A percentile compares a stretch with the other conserved stretches of the same genome.
Conservation (phyloP, 768 basidiomycete species). For the Auricularia cornea region DNA sequence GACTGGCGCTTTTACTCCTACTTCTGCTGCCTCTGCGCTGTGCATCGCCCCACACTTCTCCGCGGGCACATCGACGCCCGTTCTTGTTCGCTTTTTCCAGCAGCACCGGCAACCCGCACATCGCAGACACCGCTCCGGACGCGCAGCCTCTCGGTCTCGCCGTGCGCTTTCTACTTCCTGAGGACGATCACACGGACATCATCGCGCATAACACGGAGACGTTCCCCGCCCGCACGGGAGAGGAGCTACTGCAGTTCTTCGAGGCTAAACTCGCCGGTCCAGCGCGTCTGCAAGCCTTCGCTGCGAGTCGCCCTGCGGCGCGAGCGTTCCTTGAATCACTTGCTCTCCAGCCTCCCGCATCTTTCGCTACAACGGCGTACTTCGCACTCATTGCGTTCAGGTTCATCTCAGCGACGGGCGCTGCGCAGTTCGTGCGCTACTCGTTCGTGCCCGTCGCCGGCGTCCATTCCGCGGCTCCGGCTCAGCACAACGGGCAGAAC, state of each 20-base stretch:
- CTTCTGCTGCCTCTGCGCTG: constrained; percentile 3
- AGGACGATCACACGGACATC: constrained; percentile 13
- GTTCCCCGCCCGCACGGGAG: constrained; percentile 13
- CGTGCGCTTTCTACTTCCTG: constrained; percentile 9
- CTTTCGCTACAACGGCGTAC: constrained; percentile 7
- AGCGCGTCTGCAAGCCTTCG: neutral
- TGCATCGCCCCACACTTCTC: constrained; percentile 9
- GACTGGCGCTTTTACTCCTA: constrained; percentile 9
- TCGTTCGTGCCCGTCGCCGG: constrained; percentile 3
- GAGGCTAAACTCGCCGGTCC: constrained; percentile 2
- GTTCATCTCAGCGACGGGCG: constrained; percentile 8
- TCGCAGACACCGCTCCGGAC: constrained; percentile 14
- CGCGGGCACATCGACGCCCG: neutral
- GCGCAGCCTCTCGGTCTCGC: constrained; percentile 13
- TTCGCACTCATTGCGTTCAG: constrained; percentile 13
- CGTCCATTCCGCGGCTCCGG: neutral
- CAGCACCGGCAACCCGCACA: constrained; percentile 10
- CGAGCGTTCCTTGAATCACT: too few species aligned
- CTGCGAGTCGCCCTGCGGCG: constrained; percentile 8
- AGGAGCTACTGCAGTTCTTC: constrained; percentile 11
- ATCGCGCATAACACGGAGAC: constrained; percentile 11
- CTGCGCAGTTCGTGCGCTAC: constrained; percentile 9
- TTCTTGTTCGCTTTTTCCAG: constrained; percentile 11
- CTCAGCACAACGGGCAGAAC: neutral
- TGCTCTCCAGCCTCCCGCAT: constrained; percentile 12